Conservation (phyloP, 2,329 filamentous ascomycete species). For the Didymosphaeria variabile region DNA sequence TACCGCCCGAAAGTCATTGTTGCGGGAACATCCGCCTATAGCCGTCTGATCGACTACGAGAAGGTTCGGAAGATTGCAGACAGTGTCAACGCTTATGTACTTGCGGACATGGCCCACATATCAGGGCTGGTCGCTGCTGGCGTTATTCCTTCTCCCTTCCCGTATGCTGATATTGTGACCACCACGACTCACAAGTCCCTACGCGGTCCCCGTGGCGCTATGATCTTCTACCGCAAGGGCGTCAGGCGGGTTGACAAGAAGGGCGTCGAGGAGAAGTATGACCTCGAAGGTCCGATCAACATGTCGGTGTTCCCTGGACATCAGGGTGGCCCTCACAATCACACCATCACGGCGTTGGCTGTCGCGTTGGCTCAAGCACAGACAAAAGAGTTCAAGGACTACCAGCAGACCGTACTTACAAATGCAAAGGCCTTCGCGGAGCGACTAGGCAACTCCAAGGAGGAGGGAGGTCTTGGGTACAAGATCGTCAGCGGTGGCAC, state of each 20-base stretch:
- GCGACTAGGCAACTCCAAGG: constrained; percentile 74
- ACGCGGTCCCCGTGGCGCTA: constrained; percentile 94
- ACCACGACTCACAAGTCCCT: constrained; percentile 99
- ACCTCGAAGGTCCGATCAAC: constrained; percentile 96
- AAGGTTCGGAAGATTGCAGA: constrained; percentile 97
- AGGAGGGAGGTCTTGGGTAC: constrained; percentile 77
- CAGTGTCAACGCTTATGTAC: constrained; percentile 89
- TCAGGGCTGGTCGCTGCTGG: constrained; percentile 92
- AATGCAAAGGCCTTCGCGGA: constrained; percentile 93
- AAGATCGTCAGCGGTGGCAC: constrained; percentile 95
- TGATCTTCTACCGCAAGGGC: constrained; percentile 99
- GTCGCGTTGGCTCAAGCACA: constrained; percentile 96
- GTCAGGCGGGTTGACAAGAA: constrained; percentile 90
- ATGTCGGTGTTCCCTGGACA: constrained; percentile 99
- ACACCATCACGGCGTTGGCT: constrained; percentile 96
- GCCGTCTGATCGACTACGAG: constrained; percentile 94
- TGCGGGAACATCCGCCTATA: constrained; percentile 97
- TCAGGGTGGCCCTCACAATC: constrained; percentile 98
- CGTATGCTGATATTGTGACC: constrained; percentile 93
- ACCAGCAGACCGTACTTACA: constrained; percentile 90
- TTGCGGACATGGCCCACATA: constrained; percentile 99
- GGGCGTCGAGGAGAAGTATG: constrained; percentile 90
- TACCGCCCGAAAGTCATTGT: constrained; percentile 97
- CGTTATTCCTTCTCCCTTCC: constrained; percentile 93
- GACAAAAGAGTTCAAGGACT: constrained; percentile 87